Conservation (phyloP, 2,329 filamentous ascomycete species). For the Diatrype stigma region DNA sequence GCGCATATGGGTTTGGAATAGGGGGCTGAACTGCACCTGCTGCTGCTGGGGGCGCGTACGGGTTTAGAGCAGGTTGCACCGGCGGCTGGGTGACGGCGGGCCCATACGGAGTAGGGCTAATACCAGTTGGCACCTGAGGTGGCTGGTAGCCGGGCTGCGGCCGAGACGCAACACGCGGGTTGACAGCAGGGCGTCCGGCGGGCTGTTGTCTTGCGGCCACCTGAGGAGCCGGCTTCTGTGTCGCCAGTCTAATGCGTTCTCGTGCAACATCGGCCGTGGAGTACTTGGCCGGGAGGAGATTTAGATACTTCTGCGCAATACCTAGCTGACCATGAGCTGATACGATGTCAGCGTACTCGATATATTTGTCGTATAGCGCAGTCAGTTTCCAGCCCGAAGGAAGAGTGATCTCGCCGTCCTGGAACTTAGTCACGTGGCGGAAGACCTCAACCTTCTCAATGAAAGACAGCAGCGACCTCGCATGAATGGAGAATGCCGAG, state of each 20-base stretch:
- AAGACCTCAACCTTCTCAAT: constrained; percentile 99
- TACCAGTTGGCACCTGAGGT: constrained; percentile 32
- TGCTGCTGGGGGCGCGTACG: constrained; percentile 21
- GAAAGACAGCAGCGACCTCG: constrained; percentile 81
- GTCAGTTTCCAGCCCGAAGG: constrained; percentile 83
- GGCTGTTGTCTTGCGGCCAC: constrained; percentile 24
- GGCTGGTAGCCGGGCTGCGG: constrained; percentile 45
- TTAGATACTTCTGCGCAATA: constrained; percentile 85
- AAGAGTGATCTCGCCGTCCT: constrained; percentile 69
- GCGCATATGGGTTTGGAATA: constrained; percentile 46
- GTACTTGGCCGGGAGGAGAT: constrained; percentile 78
- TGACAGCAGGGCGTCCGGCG: constrained; percentile 21
- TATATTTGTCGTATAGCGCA: constrained; percentile 87
- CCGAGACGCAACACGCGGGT: constrained; percentile 31
- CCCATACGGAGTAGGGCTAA: constrained; percentile 30
- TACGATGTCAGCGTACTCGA: constrained; percentile 93
- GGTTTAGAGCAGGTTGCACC: constrained; percentile 22
- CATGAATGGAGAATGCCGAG: constrained; percentile 88
- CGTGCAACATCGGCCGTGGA: constrained; percentile 83
- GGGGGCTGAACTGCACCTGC: constrained; percentile 15
- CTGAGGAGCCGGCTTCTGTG: constrained; percentile 49
- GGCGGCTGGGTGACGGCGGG: constrained; percentile 22
- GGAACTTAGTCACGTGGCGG: constrained; percentile 87
- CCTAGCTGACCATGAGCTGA: constrained; percentile 83
- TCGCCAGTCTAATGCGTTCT: constrained; percentile 80